Evolutionary conservation across 1,139 yeast genomes (phyloP).

Genomic region (Tardiomyces depauwii): DNA sequence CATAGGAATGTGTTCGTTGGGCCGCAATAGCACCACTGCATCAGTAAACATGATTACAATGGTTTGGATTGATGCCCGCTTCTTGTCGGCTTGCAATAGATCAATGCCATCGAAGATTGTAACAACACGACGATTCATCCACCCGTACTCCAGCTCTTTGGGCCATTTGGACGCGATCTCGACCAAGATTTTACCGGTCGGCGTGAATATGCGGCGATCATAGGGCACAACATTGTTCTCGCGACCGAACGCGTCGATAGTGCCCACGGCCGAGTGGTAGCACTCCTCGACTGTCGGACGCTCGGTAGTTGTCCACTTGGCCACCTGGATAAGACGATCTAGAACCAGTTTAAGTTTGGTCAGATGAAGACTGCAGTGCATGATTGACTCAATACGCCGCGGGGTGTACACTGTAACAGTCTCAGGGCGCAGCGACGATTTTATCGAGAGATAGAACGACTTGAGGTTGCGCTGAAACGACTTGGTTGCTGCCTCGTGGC

Average conservation of each 20-base stretch:
- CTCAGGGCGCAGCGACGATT: conserved; percentile 10
- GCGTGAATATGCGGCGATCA: conserved; percentile 67
- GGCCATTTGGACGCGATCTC: conserved; percentile 88
- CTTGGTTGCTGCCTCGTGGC: conserved; percentile 86
- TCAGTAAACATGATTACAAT: conserved; percentile 75
- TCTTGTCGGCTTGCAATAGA: conserved; percentile 25
- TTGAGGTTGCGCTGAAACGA: conserved; percentile 37
- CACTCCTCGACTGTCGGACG: conserved; percentile 31
- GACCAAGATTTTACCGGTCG: conserved; percentile 78
- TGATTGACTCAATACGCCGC: conserved; percentile 53
- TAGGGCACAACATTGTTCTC: conserved; percentile 32
- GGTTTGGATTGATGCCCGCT: conserved; percentile 25
- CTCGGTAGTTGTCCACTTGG: conserved; percentile 27
- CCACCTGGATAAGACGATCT: conserved; percentile 34
- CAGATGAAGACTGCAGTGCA: conserved; percentile 61
- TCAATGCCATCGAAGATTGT: conserved; percentile 59
- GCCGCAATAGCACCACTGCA: conserved; percentile 50
- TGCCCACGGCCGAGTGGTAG: conserved; percentile 45
- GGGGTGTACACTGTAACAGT: conserved; percentile 33
- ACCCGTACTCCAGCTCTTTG: conserved; percentile 70
- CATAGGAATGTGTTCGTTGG: conserved; percentile 20
- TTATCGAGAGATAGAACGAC: conserved; percentile 9
- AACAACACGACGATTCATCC: conserved; percentile 78
- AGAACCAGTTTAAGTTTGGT: conserved; percentile 59
- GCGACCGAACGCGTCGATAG: conserved; percentile 75